A percentile compares a stretch with the other conserved stretches of the same genome.
phyloP scores from a whole-genome alignment of 2,329 filamentous ascomycete genomes.

The Xylaria polymorpha region DNA sequence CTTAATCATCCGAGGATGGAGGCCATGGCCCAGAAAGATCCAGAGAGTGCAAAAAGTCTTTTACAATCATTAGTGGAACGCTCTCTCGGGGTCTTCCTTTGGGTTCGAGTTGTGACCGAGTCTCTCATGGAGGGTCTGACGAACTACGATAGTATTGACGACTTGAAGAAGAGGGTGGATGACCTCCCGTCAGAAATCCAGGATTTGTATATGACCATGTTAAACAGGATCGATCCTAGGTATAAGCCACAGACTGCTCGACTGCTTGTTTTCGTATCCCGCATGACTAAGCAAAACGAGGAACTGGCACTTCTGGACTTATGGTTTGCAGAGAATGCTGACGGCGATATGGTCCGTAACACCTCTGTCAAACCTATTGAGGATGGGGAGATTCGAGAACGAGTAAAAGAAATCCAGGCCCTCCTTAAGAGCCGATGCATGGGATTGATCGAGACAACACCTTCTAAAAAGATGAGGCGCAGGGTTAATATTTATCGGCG shows the following conservation, averaged over 20 bases:
- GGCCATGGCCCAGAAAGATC: slow-evolving; percentile 18
- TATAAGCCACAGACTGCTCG: slow-evolving; percentile 34
- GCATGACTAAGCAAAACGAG: neutral
- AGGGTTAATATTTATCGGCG: too few relatives aligned
- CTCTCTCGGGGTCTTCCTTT: slow-evolving; percentile 42
- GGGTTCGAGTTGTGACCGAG: slow-evolving; percentile 40
- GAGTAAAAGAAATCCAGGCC: slow-evolving; percentile 34
- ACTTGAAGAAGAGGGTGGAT: slow-evolving; percentile 36
- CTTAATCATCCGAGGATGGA: slow-evolving; percentile 36
- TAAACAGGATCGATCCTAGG: slow-evolving; percentile 25
- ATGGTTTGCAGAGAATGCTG: slow-evolving; percentile 39
- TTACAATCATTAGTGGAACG: slow-evolving; percentile 33
- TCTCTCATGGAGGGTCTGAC: slow-evolving; percentile 39
- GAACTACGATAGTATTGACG: slow-evolving; percentile 38
- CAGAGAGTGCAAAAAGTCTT: slow-evolving; percentile 8
- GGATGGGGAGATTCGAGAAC: slow-evolving; percentile 30
- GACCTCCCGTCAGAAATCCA: slow-evolving; percentile 40
- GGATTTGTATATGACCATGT: slow-evolving; percentile 37
- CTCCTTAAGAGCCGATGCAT: slow-evolving; percentile 40
- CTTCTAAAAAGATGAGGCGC: neutral
- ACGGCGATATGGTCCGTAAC: slow-evolving; percentile 24
- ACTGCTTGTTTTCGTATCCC: slow-evolving; percentile 33
- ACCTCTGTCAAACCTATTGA: slow-evolving; percentile 23
- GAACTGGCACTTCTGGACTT: slow-evolving; percentile 34
- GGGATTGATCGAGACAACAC: slow-evolving; percentile 35